A percentile compares a stretch with the other conserved stretches of the same genome.
These are phyloP conservation scores for Arthrocladium fulminans DNA, from an alignment of 2,329 filamentous ascomycete species.

Conservation along the genomic window DNA sequence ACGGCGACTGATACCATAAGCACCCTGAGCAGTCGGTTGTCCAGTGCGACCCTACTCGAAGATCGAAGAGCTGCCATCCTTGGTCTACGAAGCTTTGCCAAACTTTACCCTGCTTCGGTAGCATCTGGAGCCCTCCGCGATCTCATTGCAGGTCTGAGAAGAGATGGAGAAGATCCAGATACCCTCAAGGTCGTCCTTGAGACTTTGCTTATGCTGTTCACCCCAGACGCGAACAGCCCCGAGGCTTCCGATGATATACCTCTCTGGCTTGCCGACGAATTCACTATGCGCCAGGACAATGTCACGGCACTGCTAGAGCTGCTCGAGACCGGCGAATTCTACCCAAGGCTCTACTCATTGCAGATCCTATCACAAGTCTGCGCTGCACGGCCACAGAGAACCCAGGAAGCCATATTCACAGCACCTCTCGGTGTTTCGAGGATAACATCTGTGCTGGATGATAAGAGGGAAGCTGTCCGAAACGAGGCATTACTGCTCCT, in stretches of 20 bases:
- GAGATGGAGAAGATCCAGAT: constrained; percentile 89
- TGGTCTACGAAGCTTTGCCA: constrained; percentile 88
- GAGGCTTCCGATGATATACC: constrained; percentile 78
- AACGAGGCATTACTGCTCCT: constrained; percentile 81
- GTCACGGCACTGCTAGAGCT: constrained; percentile 84
- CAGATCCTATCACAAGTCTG: constrained; percentile 83
- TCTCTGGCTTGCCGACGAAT: constrained; percentile 93
- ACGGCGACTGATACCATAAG: constrained; percentile 91
- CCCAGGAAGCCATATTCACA: constrained; percentile 86
- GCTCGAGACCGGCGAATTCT: constrained; percentile 78
- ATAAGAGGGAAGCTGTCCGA: constrained; percentile 74
- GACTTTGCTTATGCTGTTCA: constrained; percentile 89
- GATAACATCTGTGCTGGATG: constrained; percentile 74
- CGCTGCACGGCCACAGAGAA: constrained; percentile 75
- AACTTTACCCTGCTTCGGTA: constrained; percentile 91
- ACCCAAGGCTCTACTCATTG: constrained; percentile 80
- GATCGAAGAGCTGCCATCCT: constrained; percentile 89
- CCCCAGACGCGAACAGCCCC: constrained; percentile 54
- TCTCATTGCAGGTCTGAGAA: constrained; percentile 73
- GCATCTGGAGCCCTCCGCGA: constrained; percentile 85
- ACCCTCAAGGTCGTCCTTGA: constrained; percentile 92
- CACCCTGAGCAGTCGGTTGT: constrained; percentile 75
- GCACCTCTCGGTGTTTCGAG: constrained; percentile 82
- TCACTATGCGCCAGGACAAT: constrained; percentile 96
- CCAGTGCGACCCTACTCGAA: constrained; percentile 84